Evolutionary conservation across 2,329 filamentous ascomycete genomes (phyloP).

Genomic region (Verruconis gallopava): DNA sequence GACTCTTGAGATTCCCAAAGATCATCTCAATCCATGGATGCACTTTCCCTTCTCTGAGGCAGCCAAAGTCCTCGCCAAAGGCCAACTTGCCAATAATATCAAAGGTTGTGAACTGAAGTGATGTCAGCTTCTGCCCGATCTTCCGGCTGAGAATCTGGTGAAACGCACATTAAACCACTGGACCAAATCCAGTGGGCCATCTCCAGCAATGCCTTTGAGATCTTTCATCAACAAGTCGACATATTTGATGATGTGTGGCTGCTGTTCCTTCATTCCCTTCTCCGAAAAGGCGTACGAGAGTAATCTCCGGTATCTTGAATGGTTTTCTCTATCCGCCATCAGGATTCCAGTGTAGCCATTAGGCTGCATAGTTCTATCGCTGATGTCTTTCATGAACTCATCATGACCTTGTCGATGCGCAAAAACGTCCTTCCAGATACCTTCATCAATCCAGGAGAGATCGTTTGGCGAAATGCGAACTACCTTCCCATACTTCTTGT

Average conservation of each 20-base stretch:
- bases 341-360: not conserved
- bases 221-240: slow-evolving; percentile 11
- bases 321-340: slow-evolving; percentile 3
- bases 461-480: slow-evolving; percentile 37
- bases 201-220: slow-evolving; percentile 11
- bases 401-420: slow-evolving; percentile 12
- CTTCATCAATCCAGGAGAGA: slow-evolving; percentile 29
- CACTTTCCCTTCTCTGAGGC: not conserved
- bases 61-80: slow-evolving; percentile 8
- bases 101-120: slow-evolving; percentile 6
- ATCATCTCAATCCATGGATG: slow-evolving; percentile 5
- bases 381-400: not conserved
- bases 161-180: slow-evolving; percentile 6
- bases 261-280: slow-evolving; percentile 8
- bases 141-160: not conserved
- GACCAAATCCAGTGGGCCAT: slow-evolving; percentile 5
- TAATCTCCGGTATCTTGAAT: slow-evolving; percentile 4
- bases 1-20: slow-evolving; percentile 3
- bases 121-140: not conserved
- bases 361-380: not conserved
- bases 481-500: slow-evolving; percentile 28
- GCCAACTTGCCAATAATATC: slow-evolving; percentile 8
- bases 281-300: slow-evolving; percentile 6
- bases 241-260: slow-evolving; percentile 4
- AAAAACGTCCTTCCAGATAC: slow-evolving; percentile 32